Evolutionary conservation across 2,329 filamentous ascomycete species (phyloP).

Genomic region (Exutisphaerella laricina): DNA sequence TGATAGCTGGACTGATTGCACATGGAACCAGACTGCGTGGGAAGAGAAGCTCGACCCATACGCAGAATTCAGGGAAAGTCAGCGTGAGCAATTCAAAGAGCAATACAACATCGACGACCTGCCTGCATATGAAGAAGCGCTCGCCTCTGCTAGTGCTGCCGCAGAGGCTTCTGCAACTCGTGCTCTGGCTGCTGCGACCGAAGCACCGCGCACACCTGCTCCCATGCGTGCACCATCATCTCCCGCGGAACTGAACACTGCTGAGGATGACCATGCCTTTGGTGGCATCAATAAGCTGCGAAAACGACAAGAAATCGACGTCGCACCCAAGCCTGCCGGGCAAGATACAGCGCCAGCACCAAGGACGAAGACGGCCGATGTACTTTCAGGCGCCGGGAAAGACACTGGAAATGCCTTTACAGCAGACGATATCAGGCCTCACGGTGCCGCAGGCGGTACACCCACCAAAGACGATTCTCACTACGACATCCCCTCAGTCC

Average conservation of each 20-base stretch:
- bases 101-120: slow-evolving; percentile 15
- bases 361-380: neutral
- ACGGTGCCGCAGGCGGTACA: neutral
- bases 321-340: slow-evolving; percentile 3
- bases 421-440: neutral
- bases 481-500: slow-evolving; percentile 7
- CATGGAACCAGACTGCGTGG: slow-evolving; percentile 41
- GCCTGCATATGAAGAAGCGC: slow-evolving; percentile 9
- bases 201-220: neutral
- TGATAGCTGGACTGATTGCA: slow-evolving; percentile 36
- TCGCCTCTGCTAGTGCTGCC: neutral
- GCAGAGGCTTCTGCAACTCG: no score
- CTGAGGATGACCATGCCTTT: slow-evolving; percentile 2
- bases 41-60: slow-evolving; percentile 39
- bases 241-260: neutral
- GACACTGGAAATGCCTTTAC: neutral
- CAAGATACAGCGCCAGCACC: slow-evolving; percentile 7
- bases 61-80: slow-evolving; percentile 18
- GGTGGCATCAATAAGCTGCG: slow-evolving; percentile 1
- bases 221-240: neutral
- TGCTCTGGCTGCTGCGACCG: slow-evolving; percentile 4
- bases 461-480: neutral
- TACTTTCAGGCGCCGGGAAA: neutral
- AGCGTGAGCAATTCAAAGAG: slow-evolving; percentile 16
- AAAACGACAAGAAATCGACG: slow-evolving; percentile 13